Percentiles rank a stretch among this genome's conserved stretches.
Conservation (phyloP, 768 basidiomycete genomes). For the Trametes villosa region DNA sequence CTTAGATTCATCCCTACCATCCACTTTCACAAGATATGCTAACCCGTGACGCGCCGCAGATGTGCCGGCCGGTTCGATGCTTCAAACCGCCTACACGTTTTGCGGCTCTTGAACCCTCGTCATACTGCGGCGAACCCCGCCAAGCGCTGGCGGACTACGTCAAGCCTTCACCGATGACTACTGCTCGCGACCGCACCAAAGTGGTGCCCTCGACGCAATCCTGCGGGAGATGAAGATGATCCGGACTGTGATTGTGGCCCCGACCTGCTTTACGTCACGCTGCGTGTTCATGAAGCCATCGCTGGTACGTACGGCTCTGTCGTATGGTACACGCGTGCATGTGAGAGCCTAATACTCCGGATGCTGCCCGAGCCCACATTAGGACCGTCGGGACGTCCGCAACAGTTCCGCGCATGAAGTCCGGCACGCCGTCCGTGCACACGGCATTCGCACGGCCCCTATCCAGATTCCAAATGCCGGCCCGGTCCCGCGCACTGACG, state of each 20-base stretch:
- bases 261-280: constrained; percentile 13
- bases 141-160: not conserved
- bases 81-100: not conserved
- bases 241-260: constrained; percentile 1
- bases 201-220: not conserved
- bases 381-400: constrained; percentile 3
- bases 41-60: not conserved
- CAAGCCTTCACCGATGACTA: not conserved
- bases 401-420: constrained; percentile 3
- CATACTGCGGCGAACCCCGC: not conserved
- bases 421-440: constrained; percentile 8
- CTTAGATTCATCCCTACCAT: not conserved
- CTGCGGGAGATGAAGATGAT: constrained; percentile 5
- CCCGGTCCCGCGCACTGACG: constrained; percentile 11
- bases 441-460: constrained; percentile 9
- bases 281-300: not conserved
- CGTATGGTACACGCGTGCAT: constrained; percentile 13
- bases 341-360: constrained; percentile 4
- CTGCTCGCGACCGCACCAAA: not conserved
- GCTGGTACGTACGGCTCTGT: constrained; percentile 12
- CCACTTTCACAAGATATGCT: not conserved
- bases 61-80: not conserved
- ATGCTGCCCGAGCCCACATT: not conserved
- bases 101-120: not conserved
- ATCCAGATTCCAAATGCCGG: constrained; percentile 7